Evolutionary conservation across 345 rosid genomes (phyloP), one percentile per base, ranked within the genome.

Genomic region (Lepidium africanum): DNA sequence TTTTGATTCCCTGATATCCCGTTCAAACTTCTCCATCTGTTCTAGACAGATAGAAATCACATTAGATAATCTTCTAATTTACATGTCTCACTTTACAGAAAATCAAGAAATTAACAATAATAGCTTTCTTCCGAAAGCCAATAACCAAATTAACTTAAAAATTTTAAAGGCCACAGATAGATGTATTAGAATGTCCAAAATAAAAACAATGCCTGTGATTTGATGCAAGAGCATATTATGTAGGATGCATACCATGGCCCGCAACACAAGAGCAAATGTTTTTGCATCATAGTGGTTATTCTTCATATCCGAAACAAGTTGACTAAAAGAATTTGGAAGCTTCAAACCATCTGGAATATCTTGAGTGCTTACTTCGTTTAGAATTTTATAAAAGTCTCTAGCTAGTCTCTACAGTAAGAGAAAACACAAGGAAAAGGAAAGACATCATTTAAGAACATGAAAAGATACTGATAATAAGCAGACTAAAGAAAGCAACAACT

Each of bases 1-100:
- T 77, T 84, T 95, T 17, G 97, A 85, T 80, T 91, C 99, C 79
- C 97, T 84, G 45, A 86, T 80, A 57, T 95, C 98, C 45, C 82
- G 79, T 81, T 95, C 97, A 6, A 79, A 79, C 80, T 88, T 95
- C 84, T 95, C 97, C 89, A 91, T 88, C 99, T 91, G 91, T 53
- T 15, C 19, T 53, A 47, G 69, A 48, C 48, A 63, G 72, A 50
- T 2, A 37, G 39, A 49, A 54, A 49, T 53, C 59, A 62, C 64
- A 62, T 32, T 54, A 36, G 10, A 59, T 13, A 42, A 67, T 33
- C 40, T 48, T 66, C 45, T 39, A 10, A 45, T 37, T 45, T 6
- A 33, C 10, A 63, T 13, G 58, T 58, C 9, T 54, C 43, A 32
- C 23, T 64, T 59, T 32, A 48, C 35, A 55, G 10, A 54, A 12